Conservation (phyloP, 2,329 filamentous ascomycete genomes). For the Cladosporium austrohemisphaericum region DNA sequence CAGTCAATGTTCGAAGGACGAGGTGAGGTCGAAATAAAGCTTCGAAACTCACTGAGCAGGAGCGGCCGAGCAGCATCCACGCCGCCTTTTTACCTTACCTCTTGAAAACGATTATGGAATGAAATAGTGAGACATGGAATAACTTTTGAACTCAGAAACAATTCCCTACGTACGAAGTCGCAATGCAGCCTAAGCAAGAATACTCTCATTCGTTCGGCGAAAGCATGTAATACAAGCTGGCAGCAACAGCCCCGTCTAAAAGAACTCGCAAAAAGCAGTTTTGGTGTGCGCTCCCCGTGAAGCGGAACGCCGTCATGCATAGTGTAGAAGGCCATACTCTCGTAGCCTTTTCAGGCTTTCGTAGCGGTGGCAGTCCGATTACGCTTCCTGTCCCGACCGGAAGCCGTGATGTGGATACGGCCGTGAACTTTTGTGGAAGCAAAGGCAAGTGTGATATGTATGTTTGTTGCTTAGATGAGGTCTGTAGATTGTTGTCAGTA, state of each 20-base stretch:
- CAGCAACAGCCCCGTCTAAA: constrained; percentile 25
- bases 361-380: constrained; percentile 10
- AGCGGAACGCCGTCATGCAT: constrained; percentile 28
- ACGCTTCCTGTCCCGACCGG: constrained; percentile 1
- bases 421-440: constrained; percentile 17
- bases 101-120: not conserved
- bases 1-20: too few species aligned
- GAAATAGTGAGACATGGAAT: constrained; percentile 12
- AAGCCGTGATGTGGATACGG: constrained; percentile 24
- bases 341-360: constrained; percentile 13
- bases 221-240: constrained; percentile 25
- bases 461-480: constrained; percentile 35
- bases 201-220: constrained; percentile 23
- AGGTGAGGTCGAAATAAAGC: constrained; percentile 13
- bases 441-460: constrained; percentile 18
- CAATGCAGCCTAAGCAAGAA: constrained; percentile 31
- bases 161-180: constrained; percentile 32
- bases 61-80: too few species aligned
- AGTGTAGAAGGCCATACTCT: constrained; percentile 22
- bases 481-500: constrained; percentile 40
- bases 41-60: too few species aligned
- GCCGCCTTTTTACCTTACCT: not conserved
- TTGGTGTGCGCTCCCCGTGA: constrained; percentile 21
- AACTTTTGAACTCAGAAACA: constrained; percentile 20
- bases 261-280: constrained; percentile 27